A percentile compares a stretch with the other conserved stretches of the same genome.
Conservation (phyloP, 179 eudicot genomes). For the Silene noctiflora region DNA sequence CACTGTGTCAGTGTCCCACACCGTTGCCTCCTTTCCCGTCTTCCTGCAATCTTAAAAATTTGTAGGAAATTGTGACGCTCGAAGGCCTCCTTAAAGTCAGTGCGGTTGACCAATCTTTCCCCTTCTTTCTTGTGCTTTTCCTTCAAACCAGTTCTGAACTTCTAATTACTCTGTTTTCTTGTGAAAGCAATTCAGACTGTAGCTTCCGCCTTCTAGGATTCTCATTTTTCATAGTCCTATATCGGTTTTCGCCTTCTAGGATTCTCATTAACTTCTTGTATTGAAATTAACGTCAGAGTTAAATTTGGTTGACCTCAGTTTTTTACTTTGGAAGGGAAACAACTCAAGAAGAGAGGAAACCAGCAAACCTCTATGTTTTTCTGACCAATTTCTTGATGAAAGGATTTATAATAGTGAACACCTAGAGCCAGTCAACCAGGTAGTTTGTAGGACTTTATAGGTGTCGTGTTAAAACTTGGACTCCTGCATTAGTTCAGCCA, state of each 20-base stretch:
- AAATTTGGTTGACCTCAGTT: not conserved
- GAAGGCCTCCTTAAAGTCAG: too few relatives aligned
- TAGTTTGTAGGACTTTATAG: not conserved
- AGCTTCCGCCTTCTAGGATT: not conserved
- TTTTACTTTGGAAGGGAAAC: not conserved
- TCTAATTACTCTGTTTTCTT: not conserved
- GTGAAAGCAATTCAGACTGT: not conserved
- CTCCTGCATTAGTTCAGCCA: slow-evolving; percentile 1
- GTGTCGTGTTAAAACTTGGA: not conserved
- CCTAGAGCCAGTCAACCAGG: not conserved
- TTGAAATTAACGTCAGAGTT: not conserved
- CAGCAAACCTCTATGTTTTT: not conserved
- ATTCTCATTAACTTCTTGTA: too few relatives aligned
- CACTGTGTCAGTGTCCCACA: too few relatives aligned
- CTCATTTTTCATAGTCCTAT: not conserved
- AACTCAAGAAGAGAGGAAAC: not conserved
- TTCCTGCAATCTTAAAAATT: not conserved
- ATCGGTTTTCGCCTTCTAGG: not conserved
- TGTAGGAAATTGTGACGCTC: not conserved
- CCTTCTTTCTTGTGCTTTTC: not conserved
- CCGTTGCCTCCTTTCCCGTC: not conserved
- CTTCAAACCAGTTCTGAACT: not conserved
- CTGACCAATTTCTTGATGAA: not conserved
- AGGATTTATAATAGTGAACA: not conserved
- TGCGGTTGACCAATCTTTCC: not conserved